phyloP scores from a whole-genome alignment of 2,329 filamentous ascomycete species.

The Nemania abortiva region DNA sequence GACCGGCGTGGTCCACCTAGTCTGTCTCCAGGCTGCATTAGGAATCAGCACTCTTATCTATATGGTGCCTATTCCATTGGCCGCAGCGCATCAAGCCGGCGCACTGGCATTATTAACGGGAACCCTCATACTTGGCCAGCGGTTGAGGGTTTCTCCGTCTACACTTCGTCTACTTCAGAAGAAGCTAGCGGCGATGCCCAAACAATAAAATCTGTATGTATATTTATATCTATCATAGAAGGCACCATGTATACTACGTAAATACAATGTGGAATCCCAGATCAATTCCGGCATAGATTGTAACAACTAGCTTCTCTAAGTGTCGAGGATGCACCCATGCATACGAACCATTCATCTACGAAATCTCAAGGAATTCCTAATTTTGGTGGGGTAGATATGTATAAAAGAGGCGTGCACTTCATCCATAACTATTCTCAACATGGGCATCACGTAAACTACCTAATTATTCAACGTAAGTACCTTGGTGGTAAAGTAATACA shows the following conservation, averaged over 20 bases:
- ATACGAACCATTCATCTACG: no score
- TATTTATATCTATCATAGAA: constrained; percentile 3
- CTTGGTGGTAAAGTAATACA: no score
- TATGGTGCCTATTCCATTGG: constrained; percentile 88
- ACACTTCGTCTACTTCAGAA: constrained; percentile 71
- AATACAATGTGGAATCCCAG: constrained; percentile 38
- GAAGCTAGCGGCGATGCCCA: constrained; percentile 53
- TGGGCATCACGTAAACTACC: no score
- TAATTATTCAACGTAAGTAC: no score
- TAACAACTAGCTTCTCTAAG: background rate
- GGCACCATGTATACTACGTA: constrained; percentile 42
- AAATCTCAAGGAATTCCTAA: no score
- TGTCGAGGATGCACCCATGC: no score
- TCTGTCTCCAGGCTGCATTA: constrained; percentile 82
- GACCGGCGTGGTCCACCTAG: constrained; percentile 84
- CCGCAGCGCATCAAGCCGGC: constrained; percentile 92
- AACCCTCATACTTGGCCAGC: constrained; percentile 81
- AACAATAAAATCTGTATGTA: constrained; percentile 34
- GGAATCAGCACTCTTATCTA: constrained; percentile 94
- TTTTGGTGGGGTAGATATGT: no score
- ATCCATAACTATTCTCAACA: no score
- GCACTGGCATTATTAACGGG: constrained; percentile 87
- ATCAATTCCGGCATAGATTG: constrained; percentile 9
- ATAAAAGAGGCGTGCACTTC: no score
- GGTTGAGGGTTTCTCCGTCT: constrained; percentile 78